A percentile compares a stretch with the other conserved stretches of the same genome.
These are phyloP conservation scores for Geotrichum reessii DNA, from an alignment of 1,139 yeast genomes.

Conservation along the genomic window DNA sequence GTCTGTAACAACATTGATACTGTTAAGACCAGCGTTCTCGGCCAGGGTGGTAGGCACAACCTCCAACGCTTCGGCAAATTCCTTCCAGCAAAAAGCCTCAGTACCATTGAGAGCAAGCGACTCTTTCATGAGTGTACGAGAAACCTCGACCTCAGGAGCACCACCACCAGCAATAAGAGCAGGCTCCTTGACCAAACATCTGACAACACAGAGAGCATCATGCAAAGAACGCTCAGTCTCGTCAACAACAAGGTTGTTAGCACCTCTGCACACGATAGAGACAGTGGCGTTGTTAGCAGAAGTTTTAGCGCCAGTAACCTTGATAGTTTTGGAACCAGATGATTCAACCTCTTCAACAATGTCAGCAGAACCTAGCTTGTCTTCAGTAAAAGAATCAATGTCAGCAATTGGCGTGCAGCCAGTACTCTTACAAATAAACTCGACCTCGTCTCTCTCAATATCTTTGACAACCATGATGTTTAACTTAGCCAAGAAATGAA, in stretches of 20 bases:
- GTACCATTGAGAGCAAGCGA: conserved; percentile 77
- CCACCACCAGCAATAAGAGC: conserved; percentile 99
- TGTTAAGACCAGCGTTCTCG: conserved; percentile 94
- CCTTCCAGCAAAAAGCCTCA: conserved; percentile 91
- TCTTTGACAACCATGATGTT: conserved; percentile 93
- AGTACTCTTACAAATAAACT: conserved; percentile 81
- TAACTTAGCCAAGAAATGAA: conserved; percentile 87
- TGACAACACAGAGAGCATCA: conserved; percentile 93
- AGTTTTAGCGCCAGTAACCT: conserved; percentile 79
- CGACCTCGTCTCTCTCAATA: conserved; percentile 94
- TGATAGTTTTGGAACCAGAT: conserved; percentile 87
- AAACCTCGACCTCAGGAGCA: conserved; percentile 94
- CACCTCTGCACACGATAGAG: conserved; percentile 90
- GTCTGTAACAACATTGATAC: conserved; percentile 92
- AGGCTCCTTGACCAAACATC: conserved; percentile 90
- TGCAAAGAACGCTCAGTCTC: conserved; percentile 96
- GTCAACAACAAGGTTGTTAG: conserved; percentile 80
- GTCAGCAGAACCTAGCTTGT: conserved; percentile 86
- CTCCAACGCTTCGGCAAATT: conserved; percentile 92
- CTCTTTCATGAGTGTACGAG: conserved; percentile 74
- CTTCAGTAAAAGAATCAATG: conserved; percentile 85
- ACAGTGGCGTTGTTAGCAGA: conserved; percentile 60
- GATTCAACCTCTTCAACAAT: conserved; percentile 87
- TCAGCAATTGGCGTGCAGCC: conserved; percentile 98
- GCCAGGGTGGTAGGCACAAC: conserved; percentile 96